Conservation (phyloP, 176 grass and related monocot species). For the Puccinellia tenuiflora region DNA sequence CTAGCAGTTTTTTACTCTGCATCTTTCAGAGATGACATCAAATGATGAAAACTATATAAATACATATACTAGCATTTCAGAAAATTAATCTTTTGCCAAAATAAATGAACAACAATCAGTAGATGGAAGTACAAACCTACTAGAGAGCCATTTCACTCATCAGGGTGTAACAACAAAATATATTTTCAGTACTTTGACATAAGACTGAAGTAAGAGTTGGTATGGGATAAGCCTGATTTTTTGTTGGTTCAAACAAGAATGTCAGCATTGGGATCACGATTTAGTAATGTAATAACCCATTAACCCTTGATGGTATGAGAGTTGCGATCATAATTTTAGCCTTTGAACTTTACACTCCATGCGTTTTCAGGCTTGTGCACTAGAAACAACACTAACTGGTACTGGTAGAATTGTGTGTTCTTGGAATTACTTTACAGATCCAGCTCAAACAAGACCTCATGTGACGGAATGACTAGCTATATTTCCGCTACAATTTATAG, state of each 20-base stretch:
- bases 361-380: slow-evolving; percentile 1
- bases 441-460: neutral
- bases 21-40: neutral
- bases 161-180: neutral
- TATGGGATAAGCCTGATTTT: neutral
- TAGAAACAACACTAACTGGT: slow-evolving; percentile 16
- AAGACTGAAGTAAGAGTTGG: slow-evolving; percentile 1
- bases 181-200: neutral
- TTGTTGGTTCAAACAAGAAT: slow-evolving; percentile 7
- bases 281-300: neutral
- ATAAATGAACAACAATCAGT: slow-evolving; percentile 9
- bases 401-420: neutral
- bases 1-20: neutral
- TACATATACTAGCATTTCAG: neutral
- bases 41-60: neutral
- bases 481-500: neutral
- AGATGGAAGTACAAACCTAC: neutral
- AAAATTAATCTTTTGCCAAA: neutral
- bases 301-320: neutral
- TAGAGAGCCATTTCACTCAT: neutral
- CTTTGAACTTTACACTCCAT: neutral
- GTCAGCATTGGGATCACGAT: neutral
- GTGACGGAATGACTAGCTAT: neutral
- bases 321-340: neutral
- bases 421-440: neutral